Percentiles rank a stretch among this genome's conserved stretches.
phyloP scores from a whole-genome alignment of 148 eudicot genomes.

The Dianthus caryophyllus region DNA sequence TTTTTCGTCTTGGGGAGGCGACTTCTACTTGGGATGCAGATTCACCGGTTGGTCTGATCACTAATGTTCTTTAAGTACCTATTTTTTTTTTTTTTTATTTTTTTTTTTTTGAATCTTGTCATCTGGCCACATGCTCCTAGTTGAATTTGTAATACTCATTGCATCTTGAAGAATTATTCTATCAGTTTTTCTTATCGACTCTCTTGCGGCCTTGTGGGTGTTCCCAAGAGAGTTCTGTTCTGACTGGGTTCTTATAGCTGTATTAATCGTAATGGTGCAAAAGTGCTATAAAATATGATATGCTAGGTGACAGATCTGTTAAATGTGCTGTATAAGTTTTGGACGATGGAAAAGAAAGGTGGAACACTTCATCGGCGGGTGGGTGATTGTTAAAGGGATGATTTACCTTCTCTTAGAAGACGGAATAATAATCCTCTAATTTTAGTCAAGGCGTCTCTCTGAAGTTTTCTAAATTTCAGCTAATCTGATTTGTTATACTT shows the following conservation, averaged over 20 bases:
- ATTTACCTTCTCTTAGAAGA: not conserved
- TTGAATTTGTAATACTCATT: not conserved
- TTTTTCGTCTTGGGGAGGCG: slow-evolving; percentile 94
- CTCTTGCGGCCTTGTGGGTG: not conserved
- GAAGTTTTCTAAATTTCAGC: not conserved
- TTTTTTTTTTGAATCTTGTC: slow-evolving; percentile 3
- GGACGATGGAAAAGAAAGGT: not conserved
- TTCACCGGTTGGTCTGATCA: slow-evolving; percentile 78
- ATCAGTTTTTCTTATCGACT: not conserved
- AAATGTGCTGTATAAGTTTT: not conserved
- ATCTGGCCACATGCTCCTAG: slow-evolving; percentile 1
- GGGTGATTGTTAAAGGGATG: not conserved
- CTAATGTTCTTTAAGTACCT: slow-evolving; percentile 17
- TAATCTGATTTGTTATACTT: not conserved
- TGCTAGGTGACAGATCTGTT: not conserved
- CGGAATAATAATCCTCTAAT: not conserved
- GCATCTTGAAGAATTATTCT: not conserved
- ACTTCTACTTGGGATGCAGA: slow-evolving; percentile 99
- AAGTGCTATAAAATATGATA: not conserved
- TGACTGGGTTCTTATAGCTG: not conserved
- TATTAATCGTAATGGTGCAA: not conserved
- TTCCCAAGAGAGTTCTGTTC: not conserved
- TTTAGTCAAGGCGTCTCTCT: not conserved
- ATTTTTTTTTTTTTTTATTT: slow-evolving; percentile 17
- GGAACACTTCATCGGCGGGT: not conserved